Base-by-base conservation (phyloP, 177 flowering plant species). In the Vitis hybrid region DNA sequence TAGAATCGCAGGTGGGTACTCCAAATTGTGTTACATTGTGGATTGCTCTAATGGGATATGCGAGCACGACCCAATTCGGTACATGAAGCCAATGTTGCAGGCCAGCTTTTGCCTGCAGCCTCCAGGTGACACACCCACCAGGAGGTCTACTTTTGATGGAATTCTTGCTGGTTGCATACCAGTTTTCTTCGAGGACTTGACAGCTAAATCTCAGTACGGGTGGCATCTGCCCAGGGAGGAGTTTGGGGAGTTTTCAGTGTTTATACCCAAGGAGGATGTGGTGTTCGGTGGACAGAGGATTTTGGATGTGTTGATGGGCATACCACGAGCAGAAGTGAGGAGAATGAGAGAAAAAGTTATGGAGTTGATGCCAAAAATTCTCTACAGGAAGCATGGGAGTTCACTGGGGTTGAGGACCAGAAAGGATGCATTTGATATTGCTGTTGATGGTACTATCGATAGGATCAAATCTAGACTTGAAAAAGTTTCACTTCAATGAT, bases 151-250 rank as follows among this genome's bases (percentile, higher is more conserved):
- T 0, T 95, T 95, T 52, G 97, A 95, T 59, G 85, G 81, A 20
- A 81, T 95, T 10, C 50, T 92, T 2, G 97, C 97, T 1, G 99
- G 98, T 2, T 95, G 99, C 60, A 89, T 95, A 10, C 99, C 99
- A 2, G 99, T 95, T 12, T 95, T 95, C 85, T 95, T 95, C 39
- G 98, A 95, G 80, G 97, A 91, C 8, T 72, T 59, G 13, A 84
- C 94, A 1, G 97, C 98, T 0, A 87, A 74, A 65, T 19, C 74
- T 45, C 99, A 95, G 76, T 93, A 80, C 71, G 69, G 71, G 14
- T 95, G 99, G 99, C 99, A 95, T 66, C 51, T 95, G 78, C 93
- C 89, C 8, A 84, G 74, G 76, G 84, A 80, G 0, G 66, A 79
- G 60, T 95, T 77, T 52, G 75, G 26, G 10, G 86, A 85, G 33